phyloP scores from a whole-genome alignment of 2,329 filamentous ascomycete species.

The Metarhizium rileyi region DNA sequence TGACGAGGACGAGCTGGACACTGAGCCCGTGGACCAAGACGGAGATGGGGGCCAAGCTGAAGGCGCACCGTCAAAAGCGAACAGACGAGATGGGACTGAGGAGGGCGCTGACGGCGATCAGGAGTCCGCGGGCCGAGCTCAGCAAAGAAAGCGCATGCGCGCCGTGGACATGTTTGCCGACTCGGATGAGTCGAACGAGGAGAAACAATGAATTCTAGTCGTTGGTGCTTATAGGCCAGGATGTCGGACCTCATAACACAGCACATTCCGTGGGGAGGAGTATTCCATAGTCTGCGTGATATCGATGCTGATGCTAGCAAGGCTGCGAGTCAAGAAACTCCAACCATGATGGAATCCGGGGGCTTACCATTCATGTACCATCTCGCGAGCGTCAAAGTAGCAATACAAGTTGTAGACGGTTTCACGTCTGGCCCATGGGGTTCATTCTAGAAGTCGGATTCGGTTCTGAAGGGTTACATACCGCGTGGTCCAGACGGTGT shows the following conservation, averaged over 20 bases:
- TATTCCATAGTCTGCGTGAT: not conserved
- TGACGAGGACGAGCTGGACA: conserved; percentile 32
- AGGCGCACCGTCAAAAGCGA: not conserved
- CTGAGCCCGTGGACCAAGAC: conserved; percentile 33
- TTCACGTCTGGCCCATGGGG: not conserved
- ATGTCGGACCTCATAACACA: not conserved
- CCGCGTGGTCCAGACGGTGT: not conserved
- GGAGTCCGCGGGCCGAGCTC: conserved; percentile 22
- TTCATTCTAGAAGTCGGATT: not conserved
- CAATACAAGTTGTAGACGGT: not conserved
- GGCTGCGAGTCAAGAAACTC: not conserved
- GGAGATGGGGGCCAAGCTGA: conserved; percentile 26
- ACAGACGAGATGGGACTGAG: conserved; percentile 33
- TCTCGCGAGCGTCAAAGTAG: not conserved
- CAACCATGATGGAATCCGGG: not conserved
- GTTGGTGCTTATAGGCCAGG: too few species aligned
- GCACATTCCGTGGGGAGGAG: too few species aligned
- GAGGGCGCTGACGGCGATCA: conserved; percentile 21
- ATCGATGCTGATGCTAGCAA: not conserved
- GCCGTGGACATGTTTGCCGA: conserved; percentile 85
- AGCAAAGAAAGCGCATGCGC: conserved; percentile 53
- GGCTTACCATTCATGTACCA: not conserved
- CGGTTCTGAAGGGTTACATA: not conserved
- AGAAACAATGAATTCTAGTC: not conserved
- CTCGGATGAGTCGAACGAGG: conserved; percentile 42